Base-by-base conservation (phyloP, 2,329 filamentous ascomycete species). In the Penicillium sp. region DNA sequence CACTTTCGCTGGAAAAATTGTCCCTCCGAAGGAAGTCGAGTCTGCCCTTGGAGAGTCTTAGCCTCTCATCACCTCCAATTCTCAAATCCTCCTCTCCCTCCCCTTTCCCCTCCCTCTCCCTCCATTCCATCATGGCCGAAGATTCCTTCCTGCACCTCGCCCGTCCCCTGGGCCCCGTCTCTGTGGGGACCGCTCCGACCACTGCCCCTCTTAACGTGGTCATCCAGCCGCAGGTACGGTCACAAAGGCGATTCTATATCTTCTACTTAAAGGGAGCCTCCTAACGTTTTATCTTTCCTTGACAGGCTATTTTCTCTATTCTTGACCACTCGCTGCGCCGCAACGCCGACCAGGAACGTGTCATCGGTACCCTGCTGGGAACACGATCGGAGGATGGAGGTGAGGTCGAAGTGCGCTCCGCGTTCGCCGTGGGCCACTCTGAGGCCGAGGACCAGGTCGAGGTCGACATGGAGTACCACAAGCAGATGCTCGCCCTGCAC, bases 381-480 rank as follows among this genome's bases (percentile, higher is more conserved):
- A 90, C 90, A 70, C 91, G 95, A 70, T 95, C 91, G 77, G 95
- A 99, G 83, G 95, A 99, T 85, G 95, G 94, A 79, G 92, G 91
- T 76, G 94, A 98, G 80, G 92, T 96, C 75, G 93, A 96, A 81
- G 95, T 99, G 75, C 89, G 92, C 76, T 96, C 92, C 76, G 94
- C 92, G 83, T 99, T 99, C 79, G 95, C 95, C 70, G 96, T 99
- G 75, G 93, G 94, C 70, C 95, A 99, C 84, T 98, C 94, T 71
- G 95, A 99, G 83, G 97, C 94, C 71, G 91, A 93, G 78, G 95
- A 99, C 81, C 95, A 99, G 82, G 95, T 99, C 74, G 95, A 99
- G 82, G 95, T 99, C 68, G 95, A 99, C 78, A 96, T 99, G 86
- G 95, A 99, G 82, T 99, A 98, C 82, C 95, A 99, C 83, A 98